Evolutionary conservation across 768 basidiomycete genomes (phyloP), one percentile per base, ranked within the genome.

Genomic region (Suillus subluteus): DNA sequence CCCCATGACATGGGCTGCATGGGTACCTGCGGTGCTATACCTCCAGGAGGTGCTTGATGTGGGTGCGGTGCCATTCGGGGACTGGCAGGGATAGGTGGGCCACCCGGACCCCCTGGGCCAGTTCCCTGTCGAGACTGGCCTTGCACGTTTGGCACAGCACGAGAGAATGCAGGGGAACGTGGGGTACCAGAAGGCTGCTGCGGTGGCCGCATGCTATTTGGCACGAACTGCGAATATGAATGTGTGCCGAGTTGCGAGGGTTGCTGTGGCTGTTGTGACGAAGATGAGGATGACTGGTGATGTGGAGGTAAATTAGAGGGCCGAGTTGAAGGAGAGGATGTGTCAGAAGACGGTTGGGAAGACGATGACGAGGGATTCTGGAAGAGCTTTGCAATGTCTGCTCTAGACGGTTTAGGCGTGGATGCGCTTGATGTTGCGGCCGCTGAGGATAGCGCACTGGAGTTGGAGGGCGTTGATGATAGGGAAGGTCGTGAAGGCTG

Each of bases 31-130:
- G 84, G 79, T 37, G 86, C 84, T 78, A 89, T 82, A 26, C 80
- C 83, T 16, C 84, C 73, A 32, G 85, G 83, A 67, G 85, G 88
- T 18, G 79, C 82, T 66, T 82, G 79, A 68, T 86, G 85, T 40
- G 87, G 84, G 72, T 84, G 87, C 37, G 87, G 83, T 32, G 82
- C 85, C 74, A 92, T 79, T 68, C 91, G 85, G 40, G 91, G 92
- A 75, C 90, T 92, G 44, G 86, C 72, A 48, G 88, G 81, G 65
- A 84, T 81, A 8, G 82, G 79, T 32, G 86, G 83, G 48, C 84
- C 85, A 62, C 84, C 76, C 6, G 87, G 86, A 54, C 87, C 86
- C 75, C 84, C 86, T 63, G 80, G 80, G 62, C 74, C 79, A 58
- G 74, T 71, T 69, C 84, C 82, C 30, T 88, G 83, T 59, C 88